Percentiles rank a stretch among this genome's conserved stretches.
phyloP scores from a whole-genome alignment of 495 filamentous ascomycete genomes.

The Penicillium bialowiezense region DNA sequence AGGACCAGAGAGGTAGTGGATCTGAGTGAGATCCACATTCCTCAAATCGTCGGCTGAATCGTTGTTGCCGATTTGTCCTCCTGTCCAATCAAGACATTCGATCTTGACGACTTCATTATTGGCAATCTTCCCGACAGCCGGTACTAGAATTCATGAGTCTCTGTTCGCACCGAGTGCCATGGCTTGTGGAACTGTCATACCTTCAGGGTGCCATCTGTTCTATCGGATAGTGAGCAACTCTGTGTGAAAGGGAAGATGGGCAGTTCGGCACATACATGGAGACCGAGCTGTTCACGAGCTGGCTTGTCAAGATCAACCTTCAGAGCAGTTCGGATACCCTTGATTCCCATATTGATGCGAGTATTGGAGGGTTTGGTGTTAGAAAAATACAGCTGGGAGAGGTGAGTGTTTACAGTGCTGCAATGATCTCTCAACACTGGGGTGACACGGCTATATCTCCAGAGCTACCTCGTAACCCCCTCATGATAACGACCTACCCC shows the following conservation, averaged over 20 bases:
- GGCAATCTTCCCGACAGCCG: constrained; percentile 69
- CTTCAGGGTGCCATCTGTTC: constrained; percentile 96
- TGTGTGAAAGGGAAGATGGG: no score
- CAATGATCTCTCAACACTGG: no score
- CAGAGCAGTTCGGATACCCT: constrained; percentile 66
- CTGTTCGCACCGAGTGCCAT: neutral
- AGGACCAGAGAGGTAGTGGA: constrained; percentile 88
- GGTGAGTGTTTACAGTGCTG: no score
- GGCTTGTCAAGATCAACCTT: constrained; percentile 77
- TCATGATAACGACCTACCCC: constrained; percentile 5
- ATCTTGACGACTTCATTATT: constrained; percentile 92
- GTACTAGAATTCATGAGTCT: constrained; percentile 53
- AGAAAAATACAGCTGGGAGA: no score
- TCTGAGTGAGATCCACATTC: constrained; percentile 77
- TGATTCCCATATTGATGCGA: constrained; percentile 48
- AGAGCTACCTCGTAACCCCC: neutral
- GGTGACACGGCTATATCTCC: neutral
- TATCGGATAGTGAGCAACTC: constrained; percentile 25
- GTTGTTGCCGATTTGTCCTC: constrained; percentile 86
- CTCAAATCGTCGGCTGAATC: constrained; percentile 86
- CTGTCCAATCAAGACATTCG: constrained; percentile 88
- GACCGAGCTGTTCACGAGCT: constrained; percentile 66
- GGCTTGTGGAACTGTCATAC: no score
- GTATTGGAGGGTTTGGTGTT: no score
- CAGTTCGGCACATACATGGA: constrained; percentile 60